These are phyloP conservation scores for Telopea speciosissima DNA, from an alignment of 177 flowering plant species.

Conservation along the genomic window DNA sequence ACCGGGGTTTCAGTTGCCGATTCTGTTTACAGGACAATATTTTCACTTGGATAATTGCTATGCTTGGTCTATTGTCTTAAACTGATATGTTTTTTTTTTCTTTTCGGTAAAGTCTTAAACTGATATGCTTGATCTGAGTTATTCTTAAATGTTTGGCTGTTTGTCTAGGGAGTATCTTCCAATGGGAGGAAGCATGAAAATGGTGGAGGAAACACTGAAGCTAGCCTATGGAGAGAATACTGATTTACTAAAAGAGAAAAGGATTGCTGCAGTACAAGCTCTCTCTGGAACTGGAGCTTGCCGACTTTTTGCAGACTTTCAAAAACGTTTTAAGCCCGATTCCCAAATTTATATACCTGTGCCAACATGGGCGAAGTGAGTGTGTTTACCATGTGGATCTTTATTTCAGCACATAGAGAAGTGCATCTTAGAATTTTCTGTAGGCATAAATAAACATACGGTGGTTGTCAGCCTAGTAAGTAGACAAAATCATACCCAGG, in stretches of 20 bases:
- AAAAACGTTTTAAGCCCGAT: constrained; percentile 83
- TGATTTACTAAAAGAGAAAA: constrained; percentile 67
- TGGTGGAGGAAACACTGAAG: constrained; percentile 86
- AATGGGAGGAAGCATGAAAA: constrained; percentile 88
- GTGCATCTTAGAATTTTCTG: not conserved
- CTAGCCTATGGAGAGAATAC: constrained; percentile 94
- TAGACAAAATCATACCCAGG: no score
- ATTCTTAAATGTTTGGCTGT: not conserved
- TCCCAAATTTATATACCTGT: constrained; percentile 87
- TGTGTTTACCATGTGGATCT: not conserved
- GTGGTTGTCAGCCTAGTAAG: no score
- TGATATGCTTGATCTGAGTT: not conserved
- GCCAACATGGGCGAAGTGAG: constrained; percentile 97
- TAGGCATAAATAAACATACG: not conserved
- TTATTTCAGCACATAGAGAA: not conserved
- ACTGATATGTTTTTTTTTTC: not conserved
- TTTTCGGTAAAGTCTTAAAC: not conserved
- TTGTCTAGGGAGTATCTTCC: constrained; percentile 90
- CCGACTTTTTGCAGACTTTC: constrained; percentile 91
- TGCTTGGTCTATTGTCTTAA: no score
- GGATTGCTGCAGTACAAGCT: constrained; percentile 87
- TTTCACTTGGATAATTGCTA: no score
- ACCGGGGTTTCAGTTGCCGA: no score
- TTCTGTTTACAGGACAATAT: no score
- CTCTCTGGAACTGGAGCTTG: constrained; percentile 99